Percentiles rank a stretch among this genome's conserved stretches.
These are phyloP conservation scores for Quambalaria eucalypti DNA, from an alignment of 1,284 basidiomycete species.

Conservation along the genomic window DNA sequence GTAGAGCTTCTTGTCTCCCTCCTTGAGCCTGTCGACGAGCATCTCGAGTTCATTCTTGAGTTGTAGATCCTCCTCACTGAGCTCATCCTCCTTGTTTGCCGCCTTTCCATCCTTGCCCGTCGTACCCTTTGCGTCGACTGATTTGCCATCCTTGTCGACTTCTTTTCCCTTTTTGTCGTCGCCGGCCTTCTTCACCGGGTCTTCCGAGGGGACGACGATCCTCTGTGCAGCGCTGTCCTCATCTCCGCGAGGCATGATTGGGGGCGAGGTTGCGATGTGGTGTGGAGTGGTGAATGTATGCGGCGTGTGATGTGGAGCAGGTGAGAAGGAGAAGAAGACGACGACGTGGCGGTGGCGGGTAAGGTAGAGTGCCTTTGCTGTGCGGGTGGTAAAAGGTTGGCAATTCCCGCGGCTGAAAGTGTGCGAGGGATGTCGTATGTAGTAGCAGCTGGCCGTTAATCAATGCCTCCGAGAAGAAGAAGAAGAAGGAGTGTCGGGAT, in stretches of 20 bases:
- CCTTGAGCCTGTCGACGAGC: constrained; percentile 87
- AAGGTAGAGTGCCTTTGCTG: too few relatives aligned
- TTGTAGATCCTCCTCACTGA: constrained; percentile 82
- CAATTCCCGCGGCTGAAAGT: too few relatives aligned
- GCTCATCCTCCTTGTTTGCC: constrained; percentile 62
- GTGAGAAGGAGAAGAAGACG: too few relatives aligned
- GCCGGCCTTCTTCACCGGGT: constrained; percentile 46
- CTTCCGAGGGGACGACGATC: constrained; percentile 49
- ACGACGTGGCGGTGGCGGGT: too few relatives aligned
- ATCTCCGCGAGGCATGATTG: constrained; percentile 12
- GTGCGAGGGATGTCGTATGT: too few relatives aligned
- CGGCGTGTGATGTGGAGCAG: too few relatives aligned
- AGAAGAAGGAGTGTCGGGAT: too few relatives aligned
- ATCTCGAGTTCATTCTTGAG: constrained; percentile 93
- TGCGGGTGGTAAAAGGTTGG: too few relatives aligned
- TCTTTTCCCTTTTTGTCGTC: constrained; percentile 22
- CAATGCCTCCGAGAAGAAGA: too few relatives aligned
- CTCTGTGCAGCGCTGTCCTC: constrained; percentile 2
- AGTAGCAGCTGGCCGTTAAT: too few relatives aligned
- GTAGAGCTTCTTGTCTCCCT: constrained; percentile 75
- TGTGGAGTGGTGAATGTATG: too few relatives aligned
- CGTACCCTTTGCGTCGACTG: constrained; percentile 48
- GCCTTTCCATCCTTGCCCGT: background rate
- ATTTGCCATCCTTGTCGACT: constrained; percentile 19
- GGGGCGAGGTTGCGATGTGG: too few relatives aligned